Conservation (phyloP, 345 rosid genomes). For the Camelina hispida region DNA sequence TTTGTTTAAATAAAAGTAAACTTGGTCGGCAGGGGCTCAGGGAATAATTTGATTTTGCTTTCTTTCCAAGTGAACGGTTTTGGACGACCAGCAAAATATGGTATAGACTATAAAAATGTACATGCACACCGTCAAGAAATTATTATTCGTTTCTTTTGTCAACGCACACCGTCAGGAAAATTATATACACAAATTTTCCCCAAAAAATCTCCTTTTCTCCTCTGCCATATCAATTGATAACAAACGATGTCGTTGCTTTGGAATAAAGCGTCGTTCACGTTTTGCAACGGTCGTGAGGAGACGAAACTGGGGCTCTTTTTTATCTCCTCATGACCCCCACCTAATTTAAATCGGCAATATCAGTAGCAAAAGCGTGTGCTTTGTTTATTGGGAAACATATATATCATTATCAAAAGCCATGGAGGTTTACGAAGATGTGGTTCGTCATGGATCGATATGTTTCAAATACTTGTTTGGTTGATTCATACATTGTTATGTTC, state of each 20-base stretch:
- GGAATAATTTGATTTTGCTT: background rate
- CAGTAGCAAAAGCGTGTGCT: background rate
- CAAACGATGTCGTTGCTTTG: background rate
- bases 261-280: background rate
- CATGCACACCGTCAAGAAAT: background rate
- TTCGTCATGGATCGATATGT: background rate
- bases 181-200: background rate
- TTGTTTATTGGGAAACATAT: background rate
- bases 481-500: background rate
- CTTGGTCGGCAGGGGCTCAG: conserved; percentile 9
- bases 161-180: background rate
- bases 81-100: background rate
- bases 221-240: background rate
- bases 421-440: background rate
- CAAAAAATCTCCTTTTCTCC: no score
- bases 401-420: background rate
- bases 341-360: background rate
- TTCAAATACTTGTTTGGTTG: background rate
- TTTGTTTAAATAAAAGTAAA: background rate
- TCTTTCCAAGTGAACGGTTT: background rate
- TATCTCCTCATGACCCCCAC: conserved; percentile 1
- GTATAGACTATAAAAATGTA: background rate
- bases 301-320: background rate
- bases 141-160: no score
- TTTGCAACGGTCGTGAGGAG: background rate